Evolutionary conservation across 2,329 filamentous ascomycete species (phyloP), one percentile per base, ranked within the genome.

Genomic region (Penicillium sp.): DNA sequence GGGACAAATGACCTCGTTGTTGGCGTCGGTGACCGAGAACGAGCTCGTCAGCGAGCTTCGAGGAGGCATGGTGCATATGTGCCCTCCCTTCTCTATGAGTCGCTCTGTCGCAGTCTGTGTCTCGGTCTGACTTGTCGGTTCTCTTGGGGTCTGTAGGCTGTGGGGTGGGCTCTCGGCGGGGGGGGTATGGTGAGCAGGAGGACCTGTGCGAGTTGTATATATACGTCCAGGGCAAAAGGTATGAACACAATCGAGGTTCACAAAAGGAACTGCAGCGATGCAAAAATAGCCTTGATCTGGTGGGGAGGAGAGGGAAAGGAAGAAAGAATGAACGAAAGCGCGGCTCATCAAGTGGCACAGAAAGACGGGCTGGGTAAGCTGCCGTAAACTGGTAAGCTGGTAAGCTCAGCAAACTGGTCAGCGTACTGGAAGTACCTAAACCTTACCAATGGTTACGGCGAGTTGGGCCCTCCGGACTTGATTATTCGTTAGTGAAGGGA

Each of bases 1-100:
- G 68, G 95, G 95, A 80, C 95, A 99, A 73, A 97, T 91, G 75
- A 99, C 95, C 81, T 98, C 94, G 78, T 96, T 96, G 78, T 91
- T 94, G 77, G 90, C 86, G 83, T 96, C 92, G 51, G 91, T 91
- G 72, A 96, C 90, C 68, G 92, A 93, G 78, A 96, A 96, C 67
- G 92, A 95, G 74, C 90, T 91, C 64, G 91, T 95, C 74, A 96
- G 84, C 68, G 91, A 89, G 71, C 90, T 87, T 84, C 91, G 88
- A 74, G 92, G 92, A 81, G 93, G 92, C 93, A 96, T 96, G 80
- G 80, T 82, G 76, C 82, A 78, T 79, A 79, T 78, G 70, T 25
- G 51, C 39, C 34, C 25, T 53, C 11, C 34, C 22, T n/a, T 22
- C 11, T 51, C 50, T 58, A 5, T 41, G 58, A 47, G 55, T 49